phyloP scores from a whole-genome alignment of 192 early-diverging fungal genomes.

The Jimgerdemannia flammicorona region DNA sequence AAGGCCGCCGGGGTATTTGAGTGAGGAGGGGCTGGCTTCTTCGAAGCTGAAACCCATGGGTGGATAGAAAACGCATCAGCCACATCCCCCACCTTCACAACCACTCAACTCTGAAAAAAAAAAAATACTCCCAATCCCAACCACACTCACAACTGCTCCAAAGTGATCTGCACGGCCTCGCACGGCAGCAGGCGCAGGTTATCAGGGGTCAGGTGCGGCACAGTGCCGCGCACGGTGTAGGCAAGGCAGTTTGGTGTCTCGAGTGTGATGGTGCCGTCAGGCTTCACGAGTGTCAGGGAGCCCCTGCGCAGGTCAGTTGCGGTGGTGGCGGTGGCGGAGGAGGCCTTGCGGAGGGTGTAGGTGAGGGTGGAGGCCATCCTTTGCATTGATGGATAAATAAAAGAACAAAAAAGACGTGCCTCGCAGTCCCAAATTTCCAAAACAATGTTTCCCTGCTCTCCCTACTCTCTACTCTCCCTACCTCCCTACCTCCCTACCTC shows the following conservation, averaged over 20 bases:
- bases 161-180: slow-evolving; percentile 36
- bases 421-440: background rate
- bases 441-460: no score
- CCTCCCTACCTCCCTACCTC: no score
- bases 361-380: background rate
- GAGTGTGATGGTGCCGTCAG: slow-evolving; percentile 9
- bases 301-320: slow-evolving; percentile 9
- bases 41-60: slow-evolving; percentile 19
- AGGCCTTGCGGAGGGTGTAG: background rate
- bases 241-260: slow-evolving; percentile 51
- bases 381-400: no score
- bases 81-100: no score
- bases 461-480: no score
- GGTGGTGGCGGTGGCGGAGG: background rate
- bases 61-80: background rate
- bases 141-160: slow-evolving; percentile 44
- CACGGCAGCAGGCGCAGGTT: slow-evolving; percentile 37
- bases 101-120: no score
- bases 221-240: slow-evolving; percentile 46
- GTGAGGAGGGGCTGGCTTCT: slow-evolving; percentile 33
- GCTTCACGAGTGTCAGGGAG: slow-evolving; percentile 21
- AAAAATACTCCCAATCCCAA: no score
- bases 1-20: slow-evolving; percentile 29
- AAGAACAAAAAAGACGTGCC: background rate
- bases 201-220: slow-evolving; percentile 52